Base-by-base conservation (phyloP, 768 basidiomycete species). In the Cyclocybe cylindracea region DNA sequence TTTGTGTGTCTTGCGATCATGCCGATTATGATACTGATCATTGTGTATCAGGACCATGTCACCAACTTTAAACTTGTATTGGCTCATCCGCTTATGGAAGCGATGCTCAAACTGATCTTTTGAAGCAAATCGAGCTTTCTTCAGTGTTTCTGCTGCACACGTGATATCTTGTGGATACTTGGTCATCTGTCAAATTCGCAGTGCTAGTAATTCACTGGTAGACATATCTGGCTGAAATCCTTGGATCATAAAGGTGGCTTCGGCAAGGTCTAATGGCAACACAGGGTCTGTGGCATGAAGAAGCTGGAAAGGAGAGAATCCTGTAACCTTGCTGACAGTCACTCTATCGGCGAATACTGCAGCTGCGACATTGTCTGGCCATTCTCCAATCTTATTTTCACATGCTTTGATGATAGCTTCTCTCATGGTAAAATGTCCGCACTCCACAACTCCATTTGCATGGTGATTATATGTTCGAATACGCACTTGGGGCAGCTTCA, bases 391-490 rank as follows among this genome's bases (percentile, higher is more conserved):
- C 32, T 71, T 48, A 0, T 64, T 65, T 7, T 65, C 57, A 39
- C 61, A 64, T 7, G 64, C 52, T 42, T 73, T 74, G 32, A 71
- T 44, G 0, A 74, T 35, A 0, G 62, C 47, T 47, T 72, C 61
- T 0, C 67, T 53, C 1, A 73, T 38, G n/a, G 55, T 48, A 31
- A 46, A 64, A 44, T 71, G 70, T 40, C 42, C 24, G 2, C 51
- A 45, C 46, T 78, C 70, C 2, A 74, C 62, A 1, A 68, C 52
- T 0, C 70, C 24, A 24, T 24, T 24, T 24, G 24, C 24, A 24
- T 24, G 24, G 24, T 24, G 74, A 53, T 78, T 75, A 56, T 77
- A 77, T 0, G 67, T 54, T 3, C 66, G 71, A 29, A 78, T 78
- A 0, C 54, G 35, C 2, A 77, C 72, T 31, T 74, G 70, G 0